Percentiles rank a stretch among this genome's conserved stretches.
These are phyloP conservation scores for Castanospermum australe DNA, from an alignment of 306 rosid species.

Conservation along the genomic window DNA sequence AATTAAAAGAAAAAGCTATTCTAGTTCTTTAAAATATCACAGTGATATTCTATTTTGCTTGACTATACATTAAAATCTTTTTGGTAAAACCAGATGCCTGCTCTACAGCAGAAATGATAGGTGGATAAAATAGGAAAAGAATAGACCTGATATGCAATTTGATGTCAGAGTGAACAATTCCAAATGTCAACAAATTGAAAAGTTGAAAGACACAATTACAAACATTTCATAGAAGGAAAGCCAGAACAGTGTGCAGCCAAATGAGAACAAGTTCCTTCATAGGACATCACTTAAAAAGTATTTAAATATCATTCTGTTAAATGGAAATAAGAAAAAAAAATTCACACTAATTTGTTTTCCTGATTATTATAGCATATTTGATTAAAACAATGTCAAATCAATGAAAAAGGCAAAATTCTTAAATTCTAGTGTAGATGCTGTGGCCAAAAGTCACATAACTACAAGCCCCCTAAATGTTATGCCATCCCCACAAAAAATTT, in stretches of 20 bases:
- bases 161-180: background rate
- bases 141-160: background rate
- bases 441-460: background rate
- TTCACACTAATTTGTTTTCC: background rate
- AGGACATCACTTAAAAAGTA: background rate
- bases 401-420: background rate
- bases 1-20: background rate
- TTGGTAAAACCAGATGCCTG: background rate
- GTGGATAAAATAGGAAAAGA: background rate
- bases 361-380: background rate
- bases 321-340: background rate
- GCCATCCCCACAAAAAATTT: background rate
- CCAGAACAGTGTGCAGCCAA: background rate
- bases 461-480: background rate
- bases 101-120: background rate
- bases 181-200: slow-evolving; percentile 12
- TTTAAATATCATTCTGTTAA: background rate
- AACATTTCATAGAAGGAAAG: background rate
- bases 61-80: background rate
- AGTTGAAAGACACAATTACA: background rate
- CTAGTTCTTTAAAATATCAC: background rate
- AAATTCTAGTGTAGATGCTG: no score
- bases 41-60: background rate
- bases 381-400: background rate
- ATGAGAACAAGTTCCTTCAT: background rate